phyloP scores from a whole-genome alignment of 2,329 filamentous ascomycete species.

The Peltaster fructicola region DNA sequence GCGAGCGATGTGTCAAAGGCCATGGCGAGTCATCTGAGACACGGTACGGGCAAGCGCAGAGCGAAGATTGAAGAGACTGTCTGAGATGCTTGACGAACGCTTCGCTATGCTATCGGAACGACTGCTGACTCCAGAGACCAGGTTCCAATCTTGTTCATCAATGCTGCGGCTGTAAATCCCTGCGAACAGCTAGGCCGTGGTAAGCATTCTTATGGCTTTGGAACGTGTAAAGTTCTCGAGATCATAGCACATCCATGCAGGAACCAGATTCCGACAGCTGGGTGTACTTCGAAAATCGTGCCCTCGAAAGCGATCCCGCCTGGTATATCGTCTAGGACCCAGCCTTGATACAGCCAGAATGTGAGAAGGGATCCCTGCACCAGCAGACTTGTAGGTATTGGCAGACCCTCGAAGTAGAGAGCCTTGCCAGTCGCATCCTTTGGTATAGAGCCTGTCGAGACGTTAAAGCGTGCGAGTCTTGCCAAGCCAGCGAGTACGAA shows the following conservation, averaged over 20 bases:
- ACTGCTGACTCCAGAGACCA: too few relatives aligned
- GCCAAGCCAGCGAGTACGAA: conserved; percentile 93
- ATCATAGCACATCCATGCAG: conserved; percentile 89
- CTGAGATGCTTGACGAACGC: too few relatives aligned
- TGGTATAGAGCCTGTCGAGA: conserved; percentile 73
- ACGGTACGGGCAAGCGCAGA: too few relatives aligned
- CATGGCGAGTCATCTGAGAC: too few relatives aligned
- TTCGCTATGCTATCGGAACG: too few relatives aligned
- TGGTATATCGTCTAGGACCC: conserved; percentile 65
- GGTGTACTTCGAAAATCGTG: conserved; percentile 64
- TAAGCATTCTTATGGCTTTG: conserved; percentile 64
- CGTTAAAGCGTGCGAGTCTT: conserved; percentile 90
- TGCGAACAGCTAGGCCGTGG: too few relatives aligned
- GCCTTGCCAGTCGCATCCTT: conserved; percentile 87
- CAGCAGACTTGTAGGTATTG: conserved; percentile 75
- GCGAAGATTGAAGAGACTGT: too few relatives aligned
- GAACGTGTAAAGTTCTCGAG: conserved; percentile 85
- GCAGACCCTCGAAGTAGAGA: conserved; percentile 90
- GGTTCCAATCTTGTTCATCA: too few relatives aligned
- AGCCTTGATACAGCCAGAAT: conserved; percentile 69
- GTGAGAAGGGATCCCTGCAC: conserved; percentile 75
- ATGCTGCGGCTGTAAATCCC: too few relatives aligned
- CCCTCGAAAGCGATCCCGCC: conserved; percentile 51
- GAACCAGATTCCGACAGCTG: conserved; percentile 62
- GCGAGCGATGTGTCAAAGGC: too few relatives aligned